phyloP scores from a whole-genome alignment of 805 yeast species.

The Brettanomyces naardenensis region DNA sequence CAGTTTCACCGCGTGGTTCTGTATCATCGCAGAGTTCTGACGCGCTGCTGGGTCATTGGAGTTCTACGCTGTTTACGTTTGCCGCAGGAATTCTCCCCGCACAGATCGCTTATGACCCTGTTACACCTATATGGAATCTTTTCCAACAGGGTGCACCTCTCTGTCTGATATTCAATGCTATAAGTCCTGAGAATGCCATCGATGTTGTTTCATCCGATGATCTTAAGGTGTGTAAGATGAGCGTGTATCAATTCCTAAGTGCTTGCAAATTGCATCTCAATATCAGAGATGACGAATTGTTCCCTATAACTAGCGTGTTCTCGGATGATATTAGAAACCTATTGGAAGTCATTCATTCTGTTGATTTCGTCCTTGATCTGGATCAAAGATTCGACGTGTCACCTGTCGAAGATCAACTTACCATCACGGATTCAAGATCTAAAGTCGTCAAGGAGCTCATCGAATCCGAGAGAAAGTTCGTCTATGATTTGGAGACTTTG shows the following conservation, averaged over 20 bases:
- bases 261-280: constrained; percentile 75
- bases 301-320: constrained; percentile 85
- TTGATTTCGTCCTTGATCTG: constrained; percentile 53
- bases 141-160: constrained; percentile 91
- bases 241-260: constrained; percentile 80
- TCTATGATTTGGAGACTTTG: constrained; percentile 79
- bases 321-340: constrained; percentile 74
- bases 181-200: constrained; percentile 41
- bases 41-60: constrained; percentile 18
- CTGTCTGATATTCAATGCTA: constrained; percentile 73
- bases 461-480: constrained; percentile 87
- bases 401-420: constrained; percentile 18
- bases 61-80: constrained; percentile 46
- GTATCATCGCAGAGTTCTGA: background rate
- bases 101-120: constrained; percentile 77
- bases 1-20: constrained; percentile 1
- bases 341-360: constrained; percentile 65
- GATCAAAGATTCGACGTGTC: constrained; percentile 30
- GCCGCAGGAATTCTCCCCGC: constrained; percentile 75
- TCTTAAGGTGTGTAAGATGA: constrained; percentile 74
- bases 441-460: constrained; percentile 80
- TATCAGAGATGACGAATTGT: constrained; percentile 72
- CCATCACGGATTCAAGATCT: constrained; percentile 49
- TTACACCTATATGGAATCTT: constrained; percentile 79
- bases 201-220: constrained; percentile 72